phyloP scores from a whole-genome alignment of 129 eudicot species.

The Helianthus tuberosus region DNA sequence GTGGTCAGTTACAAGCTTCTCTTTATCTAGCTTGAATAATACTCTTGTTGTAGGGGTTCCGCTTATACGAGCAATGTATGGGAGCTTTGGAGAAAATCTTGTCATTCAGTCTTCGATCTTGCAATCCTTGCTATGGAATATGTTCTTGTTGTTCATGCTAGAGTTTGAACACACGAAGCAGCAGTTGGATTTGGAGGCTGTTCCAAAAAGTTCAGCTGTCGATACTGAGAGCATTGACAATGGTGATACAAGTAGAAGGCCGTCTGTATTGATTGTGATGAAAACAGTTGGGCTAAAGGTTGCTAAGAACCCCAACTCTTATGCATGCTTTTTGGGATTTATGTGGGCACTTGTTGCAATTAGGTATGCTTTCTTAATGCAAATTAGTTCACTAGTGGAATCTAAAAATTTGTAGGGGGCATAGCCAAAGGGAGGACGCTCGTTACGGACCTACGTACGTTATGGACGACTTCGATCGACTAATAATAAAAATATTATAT shows the following conservation, averaged over 20 bases:
- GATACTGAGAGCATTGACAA: slow-evolving; percentile 32
- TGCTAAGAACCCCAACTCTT: slow-evolving; percentile 61
- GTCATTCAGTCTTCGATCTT: slow-evolving; percentile 48
- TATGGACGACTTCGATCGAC: no score
- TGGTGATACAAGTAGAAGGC: slow-evolving; percentile 13
- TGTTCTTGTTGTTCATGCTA: slow-evolving; percentile 43
- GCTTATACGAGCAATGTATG: slow-evolving; percentile 56
- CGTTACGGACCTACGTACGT: no score
- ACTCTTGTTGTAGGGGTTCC: slow-evolving; percentile 66
- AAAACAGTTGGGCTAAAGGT: slow-evolving; percentile 54
- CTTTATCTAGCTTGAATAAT: slow-evolving; percentile 46
- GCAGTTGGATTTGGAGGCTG: slow-evolving; percentile 7
- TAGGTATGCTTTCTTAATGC: slow-evolving; percentile 41
- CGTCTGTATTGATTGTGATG: slow-evolving; percentile 43
- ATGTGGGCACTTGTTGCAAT: slow-evolving; percentile 58
- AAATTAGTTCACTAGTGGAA: not conserved
- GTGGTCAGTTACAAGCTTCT: slow-evolving; percentile 62
- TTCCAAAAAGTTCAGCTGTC: not conserved
- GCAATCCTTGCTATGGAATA: slow-evolving; percentile 51
- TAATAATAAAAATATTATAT: no score
- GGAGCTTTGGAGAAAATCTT: slow-evolving; percentile 38
- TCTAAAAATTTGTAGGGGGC: no score
- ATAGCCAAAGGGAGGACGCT: no score
- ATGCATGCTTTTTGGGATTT: slow-evolving; percentile 62
- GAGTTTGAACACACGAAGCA: slow-evolving; percentile 36